Evolutionary conservation across 2,329 filamentous ascomycete species (phyloP).

Genomic region (Diaporthe vexans): DNA sequence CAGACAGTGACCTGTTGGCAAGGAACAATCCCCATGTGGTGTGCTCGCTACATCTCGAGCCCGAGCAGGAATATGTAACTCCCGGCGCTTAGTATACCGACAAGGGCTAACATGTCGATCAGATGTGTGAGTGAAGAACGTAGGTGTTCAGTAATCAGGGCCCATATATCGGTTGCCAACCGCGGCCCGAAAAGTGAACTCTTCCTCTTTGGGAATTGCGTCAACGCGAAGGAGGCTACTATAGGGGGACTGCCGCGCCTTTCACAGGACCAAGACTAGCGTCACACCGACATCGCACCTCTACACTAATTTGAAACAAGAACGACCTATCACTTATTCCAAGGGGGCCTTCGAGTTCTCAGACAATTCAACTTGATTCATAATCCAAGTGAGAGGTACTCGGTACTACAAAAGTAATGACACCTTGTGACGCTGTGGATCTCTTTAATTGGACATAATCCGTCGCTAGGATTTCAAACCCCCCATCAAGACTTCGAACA

Average conservation of each 20-base stretch:
- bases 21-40: background rate
- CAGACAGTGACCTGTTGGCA: background rate
- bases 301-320: background rate
- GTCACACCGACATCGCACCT: background rate
- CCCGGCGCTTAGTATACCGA: background rate
- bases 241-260: background rate
- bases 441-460: background rate
- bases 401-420: background rate
- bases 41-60: background rate
- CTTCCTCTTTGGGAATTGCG: slow-evolving; percentile 26
- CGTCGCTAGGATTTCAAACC: slow-evolving; percentile 20
- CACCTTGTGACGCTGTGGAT: background rate
- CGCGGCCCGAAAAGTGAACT: slow-evolving; percentile 12
- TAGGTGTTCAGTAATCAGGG: slow-evolving; percentile 23
- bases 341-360: background rate
- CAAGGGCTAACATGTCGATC: background rate
- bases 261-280: background rate
- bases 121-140: background rate
- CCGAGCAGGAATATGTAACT: background rate
- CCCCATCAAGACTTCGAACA: slow-evolving; percentile 1
- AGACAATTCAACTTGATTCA: background rate
- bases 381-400: background rate
- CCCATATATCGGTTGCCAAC: background rate
- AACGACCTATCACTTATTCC: background rate
- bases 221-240: background rate